Conservation (phyloP, 192 early-diverging fungal genomes). For the Coemansia sp. region DNA sequence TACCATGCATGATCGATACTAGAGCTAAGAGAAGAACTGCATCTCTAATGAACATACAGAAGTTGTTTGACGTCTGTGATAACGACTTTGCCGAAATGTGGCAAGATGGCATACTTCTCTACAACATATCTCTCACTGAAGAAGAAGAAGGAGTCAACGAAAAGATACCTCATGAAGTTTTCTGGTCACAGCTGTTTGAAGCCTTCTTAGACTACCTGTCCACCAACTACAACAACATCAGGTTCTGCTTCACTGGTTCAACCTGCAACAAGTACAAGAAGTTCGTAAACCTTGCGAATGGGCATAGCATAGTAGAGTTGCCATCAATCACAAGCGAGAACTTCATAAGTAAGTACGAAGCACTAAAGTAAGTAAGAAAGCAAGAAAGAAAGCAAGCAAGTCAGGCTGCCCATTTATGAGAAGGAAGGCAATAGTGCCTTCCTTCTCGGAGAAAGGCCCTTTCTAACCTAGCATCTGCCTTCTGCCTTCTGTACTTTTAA, state of each 20-base stretch:
- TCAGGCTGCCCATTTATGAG: no score
- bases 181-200: constrained; percentile 14
- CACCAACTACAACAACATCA: background rate
- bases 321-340: background rate
- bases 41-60: constrained; percentile 14
- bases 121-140: constrained; percentile 9
- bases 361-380: background rate
- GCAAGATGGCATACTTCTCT: background rate
- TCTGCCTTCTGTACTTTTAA: no score
- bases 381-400: no score
- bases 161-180: constrained; percentile 17
- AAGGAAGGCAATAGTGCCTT: no score
- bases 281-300: background rate
- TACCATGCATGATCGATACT: constrained; percentile 13
- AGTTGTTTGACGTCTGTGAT: constrained; percentile 1
- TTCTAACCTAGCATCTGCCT: no score
- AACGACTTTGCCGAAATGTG: constrained; percentile 4
- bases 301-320: background rate
- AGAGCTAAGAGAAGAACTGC: background rate
- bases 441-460: no score
- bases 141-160: background rate
- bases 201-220: constrained; percentile 4
- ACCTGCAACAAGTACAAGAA: constrained; percentile 9
- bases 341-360: background rate
- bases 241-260: constrained; percentile 5